These are phyloP conservation scores for Diplodia sapinea DNA, from an alignment of 2,329 filamentous ascomycete species.

Conservation along the genomic window DNA sequence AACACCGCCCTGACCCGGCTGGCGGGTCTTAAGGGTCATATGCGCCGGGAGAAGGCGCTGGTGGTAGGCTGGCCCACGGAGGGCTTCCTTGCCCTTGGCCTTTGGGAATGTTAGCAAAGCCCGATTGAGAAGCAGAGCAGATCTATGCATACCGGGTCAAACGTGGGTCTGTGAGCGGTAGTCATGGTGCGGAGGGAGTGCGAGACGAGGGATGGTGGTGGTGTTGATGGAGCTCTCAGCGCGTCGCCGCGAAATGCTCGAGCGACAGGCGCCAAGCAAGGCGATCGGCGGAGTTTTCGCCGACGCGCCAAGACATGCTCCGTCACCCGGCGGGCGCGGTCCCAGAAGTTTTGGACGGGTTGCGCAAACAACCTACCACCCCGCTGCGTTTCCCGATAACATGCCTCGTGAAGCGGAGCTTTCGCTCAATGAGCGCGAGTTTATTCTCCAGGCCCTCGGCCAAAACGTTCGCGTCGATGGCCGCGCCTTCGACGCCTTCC, in stretches of 20 bases:
- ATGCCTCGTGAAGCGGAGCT: constrained; percentile 96
- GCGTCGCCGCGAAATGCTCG: constrained; percentile 1
- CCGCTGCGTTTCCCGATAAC: constrained; percentile 37
- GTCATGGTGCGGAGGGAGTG: constrained; percentile 48
- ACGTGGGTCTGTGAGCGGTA: constrained; percentile 81
- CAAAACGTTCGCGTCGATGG: constrained; percentile 85
- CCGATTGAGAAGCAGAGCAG: neutral
- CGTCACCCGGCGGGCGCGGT: constrained; percentile 23
- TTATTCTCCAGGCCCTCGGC: constrained; percentile 80
- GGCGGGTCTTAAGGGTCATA: constrained; percentile 85
- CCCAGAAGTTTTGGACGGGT: constrained; percentile 16
- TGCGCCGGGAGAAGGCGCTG: constrained; percentile 93
- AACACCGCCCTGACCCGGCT: constrained; percentile 87
- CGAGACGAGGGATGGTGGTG: neutral
- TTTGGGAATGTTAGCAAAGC: constrained; percentile 49
- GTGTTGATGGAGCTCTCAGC: constrained; percentile 8
- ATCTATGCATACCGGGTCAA: constrained; percentile 75
- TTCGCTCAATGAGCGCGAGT: constrained; percentile 85
- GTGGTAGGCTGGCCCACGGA: constrained; percentile 91
- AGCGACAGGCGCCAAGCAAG: neutral
- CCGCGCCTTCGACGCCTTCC: constrained; percentile 79
- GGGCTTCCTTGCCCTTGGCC: constrained; percentile 93
- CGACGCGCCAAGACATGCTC: constrained; percentile 26
- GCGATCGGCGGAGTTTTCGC: constrained; percentile 13
- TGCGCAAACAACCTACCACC: neutral